Evolutionary conservation across 2,329 filamentous ascomycete species (phyloP), one percentile per base, ranked within the genome.

Genomic region (Scytalidium sp.): DNA sequence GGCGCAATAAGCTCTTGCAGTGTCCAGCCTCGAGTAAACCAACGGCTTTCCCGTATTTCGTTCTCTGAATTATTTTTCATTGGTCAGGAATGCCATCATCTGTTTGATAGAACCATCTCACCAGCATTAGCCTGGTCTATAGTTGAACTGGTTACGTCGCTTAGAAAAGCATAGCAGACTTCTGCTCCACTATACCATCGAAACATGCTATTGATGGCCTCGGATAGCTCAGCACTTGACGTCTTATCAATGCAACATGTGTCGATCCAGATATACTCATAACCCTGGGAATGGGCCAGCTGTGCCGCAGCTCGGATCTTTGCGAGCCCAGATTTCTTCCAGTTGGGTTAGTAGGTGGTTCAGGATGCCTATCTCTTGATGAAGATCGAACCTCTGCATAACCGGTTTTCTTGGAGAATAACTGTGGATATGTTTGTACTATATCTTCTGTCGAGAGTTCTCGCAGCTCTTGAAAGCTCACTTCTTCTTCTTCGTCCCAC

Each of bases 171-270:
- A 39, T 44, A 51, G 46, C 45, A 51, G 15, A 44, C 19, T 5
- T 13, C 41, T 8, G 49, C 27, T 3, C 32, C 21, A 4, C 17
- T 15, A 41, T 51, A 51, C 49, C 46, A 51, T n/a, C 23, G 20
- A 40, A 23, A 51, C 49, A 51, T 51, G 29, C 19, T 23, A 27
- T 51, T 51, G 23, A 51, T 49, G 10, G 49, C 49, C 36, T 51
- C 45, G 1, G 44, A 46, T 13, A 51, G 36, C 21, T 51, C 49
- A 22, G 49, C 40, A 36, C 22, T 43, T 32, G n/a, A 43, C 10
- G 17, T 27, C 19, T 51, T 51, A 32, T 51, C 49, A 46, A 51
- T 51, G 25, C 46, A 49, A 36, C 46, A 51, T n/a, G 45, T 51
- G 21, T 51, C 49, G 19, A 47, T 27, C 46, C 46, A 51, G 25